Percentiles rank a stretch among this genome's conserved stretches.
Conservation (phyloP, 208 protist species). For the Leishmania guyanensis region DNA sequence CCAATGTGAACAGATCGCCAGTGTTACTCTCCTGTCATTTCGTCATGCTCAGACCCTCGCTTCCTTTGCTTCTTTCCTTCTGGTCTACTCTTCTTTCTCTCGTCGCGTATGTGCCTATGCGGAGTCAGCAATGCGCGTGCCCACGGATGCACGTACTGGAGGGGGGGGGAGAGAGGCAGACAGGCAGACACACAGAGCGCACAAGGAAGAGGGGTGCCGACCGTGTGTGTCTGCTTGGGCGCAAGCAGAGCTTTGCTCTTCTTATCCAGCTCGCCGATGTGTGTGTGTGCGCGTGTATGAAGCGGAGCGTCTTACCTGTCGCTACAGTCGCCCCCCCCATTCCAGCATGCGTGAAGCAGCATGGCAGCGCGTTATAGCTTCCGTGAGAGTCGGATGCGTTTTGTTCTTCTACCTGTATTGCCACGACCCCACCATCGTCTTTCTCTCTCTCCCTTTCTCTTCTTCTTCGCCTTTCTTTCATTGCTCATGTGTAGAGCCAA, state of each 20-base stretch:
- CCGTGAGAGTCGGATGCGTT: too few species aligned
- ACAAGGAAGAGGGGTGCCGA: background rate
- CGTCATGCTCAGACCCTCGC: background rate
- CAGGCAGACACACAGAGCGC: background rate
- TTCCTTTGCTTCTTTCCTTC: background rate
- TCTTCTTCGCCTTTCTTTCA: background rate
- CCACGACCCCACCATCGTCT: background rate
- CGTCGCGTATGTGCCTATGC: background rate
- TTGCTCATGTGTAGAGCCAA: background rate
- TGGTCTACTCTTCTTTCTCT: background rate
- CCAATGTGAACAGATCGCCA: background rate
- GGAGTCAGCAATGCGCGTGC: background rate
- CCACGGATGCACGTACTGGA: background rate
- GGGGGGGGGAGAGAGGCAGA: background rate
- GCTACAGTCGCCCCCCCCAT: background rate
- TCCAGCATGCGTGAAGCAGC: background rate
- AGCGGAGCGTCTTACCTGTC: too few species aligned
- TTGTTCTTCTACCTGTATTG: background rate
- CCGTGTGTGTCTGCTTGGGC: background rate
- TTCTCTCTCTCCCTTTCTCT: background rate
- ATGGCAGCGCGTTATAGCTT: background rate
- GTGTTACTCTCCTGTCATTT: background rate
- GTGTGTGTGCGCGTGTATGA: background rate
- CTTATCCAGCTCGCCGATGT: background rate
- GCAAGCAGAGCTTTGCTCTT: background rate